A percentile compares a stretch with the other conserved stretches of the same genome.
These are phyloP conservation scores for Andrographis paniculata DNA, from an alignment of 305 asterid genomes.

Conservation along the genomic window DNA sequence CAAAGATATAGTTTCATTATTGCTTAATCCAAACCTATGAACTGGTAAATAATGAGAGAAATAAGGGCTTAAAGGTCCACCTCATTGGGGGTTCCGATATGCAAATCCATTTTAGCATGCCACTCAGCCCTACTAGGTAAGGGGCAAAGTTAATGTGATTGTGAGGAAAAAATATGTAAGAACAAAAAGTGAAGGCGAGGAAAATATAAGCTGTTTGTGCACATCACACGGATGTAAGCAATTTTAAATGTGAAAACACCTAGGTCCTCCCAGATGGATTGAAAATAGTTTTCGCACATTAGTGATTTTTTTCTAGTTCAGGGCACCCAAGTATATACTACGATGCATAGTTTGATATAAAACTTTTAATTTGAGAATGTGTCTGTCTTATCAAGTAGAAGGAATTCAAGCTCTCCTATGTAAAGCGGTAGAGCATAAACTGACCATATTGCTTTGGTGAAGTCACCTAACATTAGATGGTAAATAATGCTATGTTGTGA, in stretches of 20 bases:
- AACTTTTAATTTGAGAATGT: background rate
- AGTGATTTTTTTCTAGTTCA: too few species aligned
- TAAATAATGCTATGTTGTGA: too few species aligned
- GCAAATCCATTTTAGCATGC: slow-evolving; percentile 57
- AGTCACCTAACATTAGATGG: too few species aligned
- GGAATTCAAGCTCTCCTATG: background rate
- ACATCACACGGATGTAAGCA: background rate
- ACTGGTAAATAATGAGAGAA: too few species aligned
- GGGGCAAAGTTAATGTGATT: background rate
- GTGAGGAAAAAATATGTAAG: background rate
- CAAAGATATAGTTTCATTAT: background rate
- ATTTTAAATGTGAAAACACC: too few species aligned
- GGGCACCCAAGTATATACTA: too few species aligned
- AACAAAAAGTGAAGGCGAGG: background rate
- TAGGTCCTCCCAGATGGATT: too few species aligned
- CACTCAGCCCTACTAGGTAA: slow-evolving; percentile 49
- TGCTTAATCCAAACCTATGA: too few species aligned
- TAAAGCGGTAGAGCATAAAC: background rate
- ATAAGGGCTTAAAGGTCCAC: slow-evolving; percentile 24
- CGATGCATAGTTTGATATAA: too few species aligned
- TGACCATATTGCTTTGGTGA: background rate
- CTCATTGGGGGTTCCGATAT: slow-evolving; percentile 55
- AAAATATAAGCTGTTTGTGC: background rate
- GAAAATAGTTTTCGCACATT: too few species aligned
- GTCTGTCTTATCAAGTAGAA: background rate